phyloP scores from a whole-genome alignment of 305 asterid species.

The Galium porrigens region DNA sequence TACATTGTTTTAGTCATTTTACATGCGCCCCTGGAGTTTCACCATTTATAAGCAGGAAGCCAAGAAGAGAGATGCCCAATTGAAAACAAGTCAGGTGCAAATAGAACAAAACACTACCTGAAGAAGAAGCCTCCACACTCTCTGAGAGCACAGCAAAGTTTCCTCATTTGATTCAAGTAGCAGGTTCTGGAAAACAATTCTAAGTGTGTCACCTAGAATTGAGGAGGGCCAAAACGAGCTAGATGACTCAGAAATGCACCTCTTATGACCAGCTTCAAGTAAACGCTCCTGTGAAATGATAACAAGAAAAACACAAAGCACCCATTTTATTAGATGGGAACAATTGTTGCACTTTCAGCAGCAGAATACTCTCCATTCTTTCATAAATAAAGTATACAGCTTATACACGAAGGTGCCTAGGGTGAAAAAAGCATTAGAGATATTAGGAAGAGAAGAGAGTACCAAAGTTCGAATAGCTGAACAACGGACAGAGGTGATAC shows the following conservation, averaged over 20 bases:
- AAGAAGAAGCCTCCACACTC: slow-evolving; percentile 86
- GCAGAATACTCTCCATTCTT: background rate
- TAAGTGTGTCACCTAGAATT: slow-evolving; percentile 82
- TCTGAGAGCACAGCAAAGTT: slow-evolving; percentile 67
- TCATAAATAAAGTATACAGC: background rate
- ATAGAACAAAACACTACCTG: slow-evolving; percentile 29
- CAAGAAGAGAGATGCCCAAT: background rate
- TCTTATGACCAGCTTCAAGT: slow-evolving; percentile 83
- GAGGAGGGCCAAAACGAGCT: slow-evolving; percentile 89
- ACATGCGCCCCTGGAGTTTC: no score
- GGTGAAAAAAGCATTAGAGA: background rate
- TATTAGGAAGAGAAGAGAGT: slow-evolving; percentile 13
- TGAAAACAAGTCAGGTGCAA: background rate
- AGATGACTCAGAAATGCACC: slow-evolving; percentile 46
- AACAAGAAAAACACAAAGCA: slow-evolving; percentile 16
- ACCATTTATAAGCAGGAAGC: background rate
- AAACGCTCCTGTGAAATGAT: slow-evolving; percentile 63
- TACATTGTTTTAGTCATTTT: background rate
- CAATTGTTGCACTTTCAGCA: background rate
- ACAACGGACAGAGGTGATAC: slow-evolving; percentile 84
- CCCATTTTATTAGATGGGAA: slow-evolving; percentile 2
- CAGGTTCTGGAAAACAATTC: slow-evolving; percentile 94
- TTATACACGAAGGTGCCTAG: background rate
- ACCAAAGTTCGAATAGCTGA: slow-evolving; percentile 98
- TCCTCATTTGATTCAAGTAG: slow-evolving; percentile 89